Evolutionary conservation across 306 rosid species (phyloP).

Genomic region (Biancaea sappan): DNA sequence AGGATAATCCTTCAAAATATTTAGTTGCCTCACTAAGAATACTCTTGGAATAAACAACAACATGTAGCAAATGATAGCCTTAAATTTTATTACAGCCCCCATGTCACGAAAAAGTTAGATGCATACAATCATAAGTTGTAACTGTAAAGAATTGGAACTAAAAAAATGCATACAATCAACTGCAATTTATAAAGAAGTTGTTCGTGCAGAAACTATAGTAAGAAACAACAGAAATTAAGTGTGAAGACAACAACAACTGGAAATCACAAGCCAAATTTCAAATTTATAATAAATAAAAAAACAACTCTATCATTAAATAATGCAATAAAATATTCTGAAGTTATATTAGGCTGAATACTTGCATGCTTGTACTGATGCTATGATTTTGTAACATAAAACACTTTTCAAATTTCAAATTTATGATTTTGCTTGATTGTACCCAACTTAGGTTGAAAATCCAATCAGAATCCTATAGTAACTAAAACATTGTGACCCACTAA

Average conservation of each 20-base stretch:
- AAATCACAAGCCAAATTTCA: neutral
- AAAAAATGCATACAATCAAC: slow-evolving; percentile 1
- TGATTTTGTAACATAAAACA: neutral
- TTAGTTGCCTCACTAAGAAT: neutral
- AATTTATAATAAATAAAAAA: neutral
- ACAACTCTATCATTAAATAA: neutral
- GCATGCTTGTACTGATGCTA: neutral
- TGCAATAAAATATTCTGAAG: neutral
- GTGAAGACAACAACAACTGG: neutral
- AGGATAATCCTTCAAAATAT: slow-evolving; percentile 40
- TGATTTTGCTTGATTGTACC: no score
- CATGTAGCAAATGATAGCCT: neutral
- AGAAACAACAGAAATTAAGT: neutral
- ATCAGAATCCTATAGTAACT: neutral
- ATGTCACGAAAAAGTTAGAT: neutral
- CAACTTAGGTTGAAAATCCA: neutral
- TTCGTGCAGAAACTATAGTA: neutral
- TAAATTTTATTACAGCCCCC: no score
- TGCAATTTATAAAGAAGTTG: neutral
- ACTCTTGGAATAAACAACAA: neutral
- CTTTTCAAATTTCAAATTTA: no score
- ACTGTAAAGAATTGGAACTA: neutral
- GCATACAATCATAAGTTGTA: neutral
- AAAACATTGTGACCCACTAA: slow-evolving; percentile 6
- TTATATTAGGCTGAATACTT: neutral